Evolutionary conservation across 2,329 filamentous ascomycete genomes (phyloP).

Genomic region (Venturia carpophila): DNA sequence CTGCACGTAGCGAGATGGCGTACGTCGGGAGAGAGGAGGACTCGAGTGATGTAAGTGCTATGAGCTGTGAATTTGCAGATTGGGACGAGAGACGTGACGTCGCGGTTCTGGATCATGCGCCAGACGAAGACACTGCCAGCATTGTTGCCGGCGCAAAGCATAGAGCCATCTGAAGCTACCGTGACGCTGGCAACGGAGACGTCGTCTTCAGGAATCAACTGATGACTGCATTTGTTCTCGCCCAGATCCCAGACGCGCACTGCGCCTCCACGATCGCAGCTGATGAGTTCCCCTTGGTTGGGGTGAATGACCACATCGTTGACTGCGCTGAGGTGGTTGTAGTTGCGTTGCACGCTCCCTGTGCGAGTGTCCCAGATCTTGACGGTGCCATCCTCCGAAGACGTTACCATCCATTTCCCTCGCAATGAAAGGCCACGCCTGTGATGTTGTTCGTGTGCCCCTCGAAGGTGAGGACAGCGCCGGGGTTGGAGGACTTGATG

Average conservation of each 20-base stretch:
- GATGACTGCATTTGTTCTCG: conserved; percentile 94
- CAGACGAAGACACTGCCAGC: conserved; percentile 91
- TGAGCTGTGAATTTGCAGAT: conserved; percentile 86
- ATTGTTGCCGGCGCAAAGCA: conserved; percentile 91
- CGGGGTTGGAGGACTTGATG: conserved; percentile 96
- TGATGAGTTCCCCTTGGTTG: conserved; percentile 96
- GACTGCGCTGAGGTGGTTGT: conserved; percentile 78
- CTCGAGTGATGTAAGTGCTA: conserved; percentile 84
- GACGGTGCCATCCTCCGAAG: conserved; percentile 90
- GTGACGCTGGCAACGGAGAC: conserved; percentile 91
- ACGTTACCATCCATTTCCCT: conserved; percentile 99
- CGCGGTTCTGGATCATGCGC: conserved; percentile 77
- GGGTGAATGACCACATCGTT: conserved; percentile 99
- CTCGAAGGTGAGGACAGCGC: conserved; percentile 86
- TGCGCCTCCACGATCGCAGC: conserved; percentile 85
- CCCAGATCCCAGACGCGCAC: conserved; percentile 94
- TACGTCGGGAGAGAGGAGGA: conserved; percentile 85
- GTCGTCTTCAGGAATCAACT: conserved; percentile 93
- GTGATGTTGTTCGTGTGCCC: conserved; percentile 95
- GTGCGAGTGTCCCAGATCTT: conserved; percentile 94
- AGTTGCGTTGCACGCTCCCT: conserved; percentile 83
- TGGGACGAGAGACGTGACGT: conserved; percentile 75
- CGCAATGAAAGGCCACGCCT: conserved; percentile 94
- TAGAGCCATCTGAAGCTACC: conserved; percentile 85
- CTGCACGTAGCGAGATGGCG: conserved; percentile 91